A percentile compares a stretch with the other conserved stretches of the same genome.
phyloP scores from a whole-genome alignment of 2,329 filamentous ascomycete species.

The Setomelanomma holmii region DNA sequence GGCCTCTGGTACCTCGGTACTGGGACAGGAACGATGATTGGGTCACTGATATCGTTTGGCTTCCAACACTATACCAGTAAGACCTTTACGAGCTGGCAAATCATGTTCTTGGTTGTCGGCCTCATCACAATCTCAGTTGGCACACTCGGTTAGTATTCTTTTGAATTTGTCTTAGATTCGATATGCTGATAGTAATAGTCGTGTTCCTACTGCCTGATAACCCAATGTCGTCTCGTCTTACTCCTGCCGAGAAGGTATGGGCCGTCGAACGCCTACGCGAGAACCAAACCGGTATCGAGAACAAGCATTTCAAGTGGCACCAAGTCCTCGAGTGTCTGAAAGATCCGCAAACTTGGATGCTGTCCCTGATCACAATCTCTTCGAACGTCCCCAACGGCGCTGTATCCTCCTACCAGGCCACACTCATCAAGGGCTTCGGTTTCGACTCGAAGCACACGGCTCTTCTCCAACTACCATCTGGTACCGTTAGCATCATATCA shows the following conservation, averaged over 20 bases:
- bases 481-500: constrained; percentile 26
- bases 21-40: constrained; percentile 61
- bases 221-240: constrained; percentile 33
- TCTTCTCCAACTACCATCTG: constrained; percentile 38
- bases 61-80: constrained; percentile 62
- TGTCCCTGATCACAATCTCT: constrained; percentile 43
- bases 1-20: constrained; percentile 56
- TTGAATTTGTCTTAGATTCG: too few relatives aligned
- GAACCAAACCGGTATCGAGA: constrained; percentile 61
- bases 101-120: constrained; percentile 69
- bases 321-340: constrained; percentile 56
- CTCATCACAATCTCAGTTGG: constrained; percentile 42
- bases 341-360: constrained; percentile 50
- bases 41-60: constrained; percentile 64
- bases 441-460: constrained; percentile 44
- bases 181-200: constrained; percentile 38
- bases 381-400: constrained; percentile 49
- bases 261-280: constrained; percentile 52
- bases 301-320: constrained; percentile 54
- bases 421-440: constrained; percentile 43
- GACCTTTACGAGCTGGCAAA: constrained; percentile 66
- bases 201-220: constrained; percentile 63
- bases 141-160: constrained; percentile 20
- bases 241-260: constrained; percentile 21
- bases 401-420: constrained; percentile 41